phyloP scores from a whole-genome alignment of 129 eudicot genomes.

The Silybum marianum region DNA sequence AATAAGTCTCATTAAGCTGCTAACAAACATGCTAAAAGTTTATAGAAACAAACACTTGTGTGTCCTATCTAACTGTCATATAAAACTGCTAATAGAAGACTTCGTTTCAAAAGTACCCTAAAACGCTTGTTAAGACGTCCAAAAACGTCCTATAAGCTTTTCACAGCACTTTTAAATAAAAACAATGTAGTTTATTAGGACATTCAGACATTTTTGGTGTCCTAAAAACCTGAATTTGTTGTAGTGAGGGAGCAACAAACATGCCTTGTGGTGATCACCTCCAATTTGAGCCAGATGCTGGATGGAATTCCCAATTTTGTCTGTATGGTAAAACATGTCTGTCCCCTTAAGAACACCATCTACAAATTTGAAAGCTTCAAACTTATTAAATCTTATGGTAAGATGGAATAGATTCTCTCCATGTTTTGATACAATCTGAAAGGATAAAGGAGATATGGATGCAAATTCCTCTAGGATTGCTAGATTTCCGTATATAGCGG shows the following conservation, averaged over 20 bases:
- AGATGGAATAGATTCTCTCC: conserved; percentile 37
- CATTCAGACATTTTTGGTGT: too few relatives aligned
- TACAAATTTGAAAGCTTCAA: conserved; percentile 24
- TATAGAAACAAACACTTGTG: too few relatives aligned
- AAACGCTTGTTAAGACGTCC: too few relatives aligned
- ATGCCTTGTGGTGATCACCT: conserved; percentile 18
- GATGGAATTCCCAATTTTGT: conserved; percentile 33
- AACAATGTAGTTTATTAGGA: too few relatives aligned
- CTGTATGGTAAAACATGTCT: conserved; percentile 30
- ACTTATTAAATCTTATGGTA: conserved; percentile 21
- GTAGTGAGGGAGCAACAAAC: background rate
- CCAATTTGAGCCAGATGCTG: conserved; percentile 25
- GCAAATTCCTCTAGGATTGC: conserved; percentile 30
- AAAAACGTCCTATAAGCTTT: too few relatives aligned
- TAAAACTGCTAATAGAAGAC: too few relatives aligned
- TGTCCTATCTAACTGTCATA: too few relatives aligned
- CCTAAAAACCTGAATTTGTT: too few relatives aligned
- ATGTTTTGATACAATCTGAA: conserved; percentile 13
- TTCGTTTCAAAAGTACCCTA: too few relatives aligned
- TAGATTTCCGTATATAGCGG: conserved; percentile 29
- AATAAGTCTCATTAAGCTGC: too few relatives aligned
- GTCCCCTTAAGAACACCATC: conserved; percentile 24
- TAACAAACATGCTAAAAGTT: too few relatives aligned
- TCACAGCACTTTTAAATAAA: too few relatives aligned
- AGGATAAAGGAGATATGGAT: conserved; percentile 25